Percentiles rank a stretch among this genome's conserved stretches.
Evolutionary conservation across 208 protist genomes (phyloP).

Genomic region (Trypanosomatidae sp.): DNA sequence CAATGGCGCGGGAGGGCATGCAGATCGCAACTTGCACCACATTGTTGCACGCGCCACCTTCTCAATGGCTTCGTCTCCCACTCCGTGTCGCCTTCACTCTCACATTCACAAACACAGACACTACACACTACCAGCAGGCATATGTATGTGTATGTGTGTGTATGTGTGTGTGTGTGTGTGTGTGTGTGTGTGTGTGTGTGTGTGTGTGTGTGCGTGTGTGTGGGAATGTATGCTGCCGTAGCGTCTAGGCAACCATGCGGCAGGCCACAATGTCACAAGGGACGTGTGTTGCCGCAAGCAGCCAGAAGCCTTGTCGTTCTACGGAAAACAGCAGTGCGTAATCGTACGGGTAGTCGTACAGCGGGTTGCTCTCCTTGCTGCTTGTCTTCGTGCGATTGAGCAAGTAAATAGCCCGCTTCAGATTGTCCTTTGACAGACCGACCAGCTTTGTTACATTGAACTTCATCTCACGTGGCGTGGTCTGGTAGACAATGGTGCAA

Average conservation of each 20-base stretch:
- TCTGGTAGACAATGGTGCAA: constrained; percentile 82
- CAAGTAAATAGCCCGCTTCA: constrained; percentile 56
- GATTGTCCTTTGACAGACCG: constrained; percentile 56
- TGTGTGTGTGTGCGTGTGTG: not conserved
- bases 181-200: too few relatives aligned
- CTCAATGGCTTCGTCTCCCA: too few relatives aligned
- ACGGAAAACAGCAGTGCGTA: constrained; percentile 78
- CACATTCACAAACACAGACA: too few relatives aligned
- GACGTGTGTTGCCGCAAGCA: constrained; percentile 76
- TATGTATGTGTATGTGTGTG: too few relatives aligned
- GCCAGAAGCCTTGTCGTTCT: constrained; percentile 77
- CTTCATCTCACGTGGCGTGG: constrained; percentile 78
- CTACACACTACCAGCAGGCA: too few relatives aligned
- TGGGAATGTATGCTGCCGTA: not conserved
- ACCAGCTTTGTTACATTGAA: constrained; percentile 67
- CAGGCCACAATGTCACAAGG: constrained; percentile 85
- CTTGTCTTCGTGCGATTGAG: constrained; percentile 36
- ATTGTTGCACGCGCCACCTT: too few relatives aligned
- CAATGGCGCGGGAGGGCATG: not conserved
- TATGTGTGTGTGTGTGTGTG: too few relatives aligned
- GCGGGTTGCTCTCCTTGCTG: constrained; percentile 60
- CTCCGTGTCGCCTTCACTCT: not conserved
- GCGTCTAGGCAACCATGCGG: constrained; percentile 19
- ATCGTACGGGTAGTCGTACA: constrained; percentile 71
- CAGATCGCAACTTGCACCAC: too few relatives aligned